Percentiles rank a stretch among this genome's conserved stretches.
These are phyloP conservation scores for Sphagnurus paluster DNA, from an alignment of 1,284 basidiomycete genomes.

Conservation along the genomic window DNA sequence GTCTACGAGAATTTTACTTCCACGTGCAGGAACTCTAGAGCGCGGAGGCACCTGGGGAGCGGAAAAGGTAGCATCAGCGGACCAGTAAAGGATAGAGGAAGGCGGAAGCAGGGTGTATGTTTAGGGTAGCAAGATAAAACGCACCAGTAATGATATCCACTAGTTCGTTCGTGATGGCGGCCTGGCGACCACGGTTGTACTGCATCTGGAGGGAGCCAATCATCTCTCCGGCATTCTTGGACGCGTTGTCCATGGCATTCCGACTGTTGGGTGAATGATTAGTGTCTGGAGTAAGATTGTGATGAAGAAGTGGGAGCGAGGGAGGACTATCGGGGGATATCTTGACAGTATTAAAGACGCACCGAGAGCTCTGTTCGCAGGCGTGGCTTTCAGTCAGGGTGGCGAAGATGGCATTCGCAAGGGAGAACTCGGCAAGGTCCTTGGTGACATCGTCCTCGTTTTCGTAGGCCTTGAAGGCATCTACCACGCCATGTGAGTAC, in stretches of 20 bases:
- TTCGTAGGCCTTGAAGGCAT: conserved; percentile 90
- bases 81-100: not conserved
- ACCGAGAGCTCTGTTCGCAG: conserved; percentile 90
- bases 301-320: too few relatives aligned
- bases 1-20: conserved; percentile 16
- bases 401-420: conserved; percentile 96
- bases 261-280: too few relatives aligned
- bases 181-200: conserved; percentile 99
- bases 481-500: conserved; percentile 46
- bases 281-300: too few relatives aligned
- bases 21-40: conserved; percentile 24
- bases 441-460: conserved; percentile 95
- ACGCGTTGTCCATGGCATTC: conserved; percentile 99
- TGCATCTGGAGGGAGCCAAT: conserved; percentile 85
- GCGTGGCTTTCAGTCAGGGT: conserved; percentile 96
- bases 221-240: conserved; percentile 97
- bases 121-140: conserved; percentile 22
- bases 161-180: conserved; percentile 94
- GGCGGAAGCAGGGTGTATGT: conserved; percentile 3
- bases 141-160: conserved; percentile 93
- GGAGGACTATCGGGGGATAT: too few relatives aligned
- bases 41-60: conserved; percentile 40
- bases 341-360: too few relatives aligned
- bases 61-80: not conserved
- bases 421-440: conserved; percentile 93